phyloP scores from a whole-genome alignment of 495 filamentous ascomycete genomes.

The Xylaria telfairii region DNA sequence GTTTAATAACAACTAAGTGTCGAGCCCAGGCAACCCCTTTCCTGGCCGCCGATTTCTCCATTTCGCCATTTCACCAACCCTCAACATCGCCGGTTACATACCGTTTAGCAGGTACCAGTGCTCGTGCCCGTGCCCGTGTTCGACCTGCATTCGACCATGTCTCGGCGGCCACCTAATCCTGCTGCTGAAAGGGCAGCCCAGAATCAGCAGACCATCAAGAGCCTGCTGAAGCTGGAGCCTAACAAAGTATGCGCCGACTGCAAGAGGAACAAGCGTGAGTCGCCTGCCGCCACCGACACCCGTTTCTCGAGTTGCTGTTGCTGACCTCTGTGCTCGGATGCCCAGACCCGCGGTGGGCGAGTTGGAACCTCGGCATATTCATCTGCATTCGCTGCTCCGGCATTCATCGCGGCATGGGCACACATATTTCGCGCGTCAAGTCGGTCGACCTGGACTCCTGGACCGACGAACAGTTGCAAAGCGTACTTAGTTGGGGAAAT shows the following conservation, averaged over 20 bases:
- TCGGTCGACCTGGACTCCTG: conserved; percentile 96
- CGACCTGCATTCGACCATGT: conserved; percentile 62
- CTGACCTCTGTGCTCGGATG: conserved; percentile 1
- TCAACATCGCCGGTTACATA: not conserved
- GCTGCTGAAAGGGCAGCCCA: conserved; percentile 83
- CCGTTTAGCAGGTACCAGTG: not conserved
- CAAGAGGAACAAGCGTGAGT: conserved; percentile 95
- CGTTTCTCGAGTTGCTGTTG: not conserved
- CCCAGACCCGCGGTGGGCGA: conserved; percentile 95
- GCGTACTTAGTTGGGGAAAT: conserved; percentile 93
- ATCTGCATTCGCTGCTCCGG: conserved; percentile 97
- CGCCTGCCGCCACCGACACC: conserved; percentile 3
- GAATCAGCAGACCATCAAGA: conserved; percentile 91
- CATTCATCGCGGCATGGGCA: conserved; percentile 98
- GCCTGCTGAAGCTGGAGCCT: conserved; percentile 83
- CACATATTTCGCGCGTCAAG: conserved; percentile 97
- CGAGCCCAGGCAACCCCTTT: conserved; percentile 6
- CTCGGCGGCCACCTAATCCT: conserved; percentile 78
- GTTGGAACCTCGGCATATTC: conserved; percentile 96
- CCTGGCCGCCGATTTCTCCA: not conserved
- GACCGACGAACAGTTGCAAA: conserved; percentile 97
- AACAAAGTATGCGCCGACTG: conserved; percentile 99
- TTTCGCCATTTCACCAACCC: not conserved
- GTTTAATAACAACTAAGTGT: not conserved
- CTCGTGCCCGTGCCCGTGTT: not conserved